Conservation (phyloP, 768 basidiomycete species). For the Podaxis carcinomalis region DNA sequence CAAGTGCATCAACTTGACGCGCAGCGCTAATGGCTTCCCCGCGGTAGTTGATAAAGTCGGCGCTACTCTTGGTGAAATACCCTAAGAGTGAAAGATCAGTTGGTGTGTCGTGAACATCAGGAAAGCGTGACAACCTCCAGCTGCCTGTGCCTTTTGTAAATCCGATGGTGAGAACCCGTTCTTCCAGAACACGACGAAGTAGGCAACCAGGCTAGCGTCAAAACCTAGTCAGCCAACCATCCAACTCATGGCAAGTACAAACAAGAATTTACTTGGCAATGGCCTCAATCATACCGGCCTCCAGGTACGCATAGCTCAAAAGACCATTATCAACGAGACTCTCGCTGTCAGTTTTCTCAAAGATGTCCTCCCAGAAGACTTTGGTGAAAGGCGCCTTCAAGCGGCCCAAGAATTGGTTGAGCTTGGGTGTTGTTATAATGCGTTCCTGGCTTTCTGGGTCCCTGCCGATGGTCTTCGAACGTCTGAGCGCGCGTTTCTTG, state of each 20-base stretch:
- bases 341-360: slow-evolving; percentile 53
- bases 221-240: not conserved
- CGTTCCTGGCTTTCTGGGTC: slow-evolving; percentile 50
- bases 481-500: slow-evolving; percentile 54
- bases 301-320: slow-evolving; percentile 64
- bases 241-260: not conserved
- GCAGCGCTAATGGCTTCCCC: slow-evolving; percentile 41
- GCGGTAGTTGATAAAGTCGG: slow-evolving; percentile 50
- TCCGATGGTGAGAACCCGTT: slow-evolving; percentile 59
- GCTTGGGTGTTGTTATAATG: slow-evolving; percentile 37
- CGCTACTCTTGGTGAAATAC: slow-evolving; percentile 44
- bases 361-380: slow-evolving; percentile 52
- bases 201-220: slow-evolving; percentile 45
- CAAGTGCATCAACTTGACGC: slow-evolving; percentile 55
- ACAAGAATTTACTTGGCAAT: slow-evolving; percentile 41
- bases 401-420: slow-evolving; percentile 32
- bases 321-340: slow-evolving; percentile 57
- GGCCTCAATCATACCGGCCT: slow-evolving; percentile 60
- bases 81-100: slow-evolving; percentile 21
- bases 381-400: slow-evolving; percentile 52
- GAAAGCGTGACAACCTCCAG: slow-evolving; percentile 22
- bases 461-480: slow-evolving; percentile 47
- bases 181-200: slow-evolving; percentile 65
- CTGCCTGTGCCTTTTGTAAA: slow-evolving; percentile 44
- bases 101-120: not conserved